Evolutionary conservation across 2,329 filamentous ascomycete genomes (phyloP).

Genomic region (Cryoendolithus antarcticus): DNA sequence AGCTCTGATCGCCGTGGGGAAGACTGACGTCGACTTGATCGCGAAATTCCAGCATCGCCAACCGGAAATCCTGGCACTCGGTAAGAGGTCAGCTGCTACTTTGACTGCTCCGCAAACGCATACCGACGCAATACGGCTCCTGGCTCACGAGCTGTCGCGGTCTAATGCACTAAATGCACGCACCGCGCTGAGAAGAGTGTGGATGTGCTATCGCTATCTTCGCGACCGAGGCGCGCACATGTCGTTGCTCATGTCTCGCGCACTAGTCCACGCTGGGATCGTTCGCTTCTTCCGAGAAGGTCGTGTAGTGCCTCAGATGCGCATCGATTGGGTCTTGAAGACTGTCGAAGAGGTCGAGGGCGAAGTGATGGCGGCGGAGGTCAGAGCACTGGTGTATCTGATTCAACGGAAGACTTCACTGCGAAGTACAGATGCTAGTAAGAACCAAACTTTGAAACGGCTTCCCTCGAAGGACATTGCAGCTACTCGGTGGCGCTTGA

Average conservation of each 20-base stretch:
- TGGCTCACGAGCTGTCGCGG: slow-evolving; percentile 33
- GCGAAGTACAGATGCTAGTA: too few species aligned
- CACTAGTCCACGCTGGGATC: slow-evolving; percentile 39
- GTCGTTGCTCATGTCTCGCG: slow-evolving; percentile 31
- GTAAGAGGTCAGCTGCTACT: background rate
- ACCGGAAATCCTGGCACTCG: slow-evolving; percentile 6
- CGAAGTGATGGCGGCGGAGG: too few species aligned
- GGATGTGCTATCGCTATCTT: slow-evolving; percentile 36
- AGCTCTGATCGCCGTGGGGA: slow-evolving; percentile 7
- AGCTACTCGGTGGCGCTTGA: too few species aligned
- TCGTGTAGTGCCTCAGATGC: slow-evolving; percentile 14
- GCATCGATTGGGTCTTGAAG: too few species aligned
- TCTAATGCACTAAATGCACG: slow-evolving; percentile 25
- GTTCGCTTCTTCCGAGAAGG: slow-evolving; percentile 30
- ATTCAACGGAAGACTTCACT: too few species aligned
- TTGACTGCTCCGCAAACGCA: slow-evolving; percentile 23
- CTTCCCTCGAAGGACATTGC: too few species aligned
- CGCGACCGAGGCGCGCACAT: slow-evolving; percentile 30
- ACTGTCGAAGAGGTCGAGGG: too few species aligned
- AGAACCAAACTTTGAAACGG: too few species aligned
- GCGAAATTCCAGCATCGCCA: slow-evolving; percentile 10
- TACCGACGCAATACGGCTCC: slow-evolving; percentile 31
- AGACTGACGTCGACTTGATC: background rate
- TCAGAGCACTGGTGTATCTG: too few species aligned
- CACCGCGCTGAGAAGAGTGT: slow-evolving; percentile 33